Conservation (phyloP, 1,284 basidiomycete genomes). For the Cutaneotrichosporon spelunceum region DNA sequence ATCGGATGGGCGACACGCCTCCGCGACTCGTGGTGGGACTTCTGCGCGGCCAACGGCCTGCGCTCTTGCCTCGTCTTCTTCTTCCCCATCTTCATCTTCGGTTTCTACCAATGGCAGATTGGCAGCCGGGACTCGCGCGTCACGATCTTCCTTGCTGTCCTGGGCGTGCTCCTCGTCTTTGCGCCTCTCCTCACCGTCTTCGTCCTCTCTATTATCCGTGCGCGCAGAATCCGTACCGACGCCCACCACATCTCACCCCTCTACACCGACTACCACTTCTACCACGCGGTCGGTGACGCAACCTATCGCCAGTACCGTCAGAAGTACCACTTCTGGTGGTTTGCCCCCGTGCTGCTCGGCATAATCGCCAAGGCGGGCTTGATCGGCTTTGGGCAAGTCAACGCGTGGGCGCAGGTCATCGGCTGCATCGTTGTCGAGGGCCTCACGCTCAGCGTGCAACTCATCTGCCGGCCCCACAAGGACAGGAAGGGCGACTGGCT, state of each 20-base stretch:
- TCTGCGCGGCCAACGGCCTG: conserved; percentile 50
- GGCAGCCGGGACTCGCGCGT: conserved; percentile 70
- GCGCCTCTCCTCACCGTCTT: conserved; percentile 55
- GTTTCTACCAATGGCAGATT: conserved; percentile 83
- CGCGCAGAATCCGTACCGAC: conserved; percentile 33
- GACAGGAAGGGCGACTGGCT: conserved; percentile 51
- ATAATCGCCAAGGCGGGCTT: conserved; percentile 62
- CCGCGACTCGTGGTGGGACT: conserved; percentile 56
- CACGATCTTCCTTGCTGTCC: conserved; percentile 62
- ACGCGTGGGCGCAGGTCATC: conserved; percentile 68
- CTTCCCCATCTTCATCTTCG: conserved; percentile 69
- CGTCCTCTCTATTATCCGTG: conserved; percentile 33
- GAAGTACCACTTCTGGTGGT: conserved; percentile 54
- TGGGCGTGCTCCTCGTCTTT: conserved; percentile 60
- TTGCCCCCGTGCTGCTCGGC: conserved; percentile 48
- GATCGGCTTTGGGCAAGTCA: conserved; percentile 65
- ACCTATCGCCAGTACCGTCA: conserved; percentile 52
- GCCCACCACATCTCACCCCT: conserved; percentile 39
- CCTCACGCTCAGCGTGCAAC: conserved; percentile 58
- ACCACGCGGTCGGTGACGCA: conserved; percentile 44
- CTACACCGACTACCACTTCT: conserved; percentile 48
- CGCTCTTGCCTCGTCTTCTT: conserved; percentile 60
- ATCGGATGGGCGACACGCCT: conserved; percentile 42
- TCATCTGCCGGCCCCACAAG: conserved; percentile 56
- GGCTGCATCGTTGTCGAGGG: conserved; percentile 67